Percentiles rank a stretch among this genome's conserved stretches.
Evolutionary conservation across 345 rosid species (phyloP).

Genomic region (Pelargonium nanum): DNA sequence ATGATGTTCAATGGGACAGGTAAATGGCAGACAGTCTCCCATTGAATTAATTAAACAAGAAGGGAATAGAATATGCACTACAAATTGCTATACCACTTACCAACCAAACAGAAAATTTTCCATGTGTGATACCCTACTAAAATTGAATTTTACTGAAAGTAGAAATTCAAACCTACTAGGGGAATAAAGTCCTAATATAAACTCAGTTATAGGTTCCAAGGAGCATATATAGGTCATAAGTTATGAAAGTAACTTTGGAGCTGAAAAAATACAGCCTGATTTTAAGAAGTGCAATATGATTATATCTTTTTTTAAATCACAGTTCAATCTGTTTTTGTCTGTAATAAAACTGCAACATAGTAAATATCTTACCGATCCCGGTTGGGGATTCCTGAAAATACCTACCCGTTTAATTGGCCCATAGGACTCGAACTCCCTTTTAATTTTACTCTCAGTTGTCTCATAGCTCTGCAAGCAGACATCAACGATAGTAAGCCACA

Average conservation of each 20-base stretch:
- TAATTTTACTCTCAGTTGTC: slow-evolving; percentile 90
- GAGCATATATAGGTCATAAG: no score
- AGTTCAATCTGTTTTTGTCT: background rate
- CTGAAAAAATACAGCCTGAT: background rate
- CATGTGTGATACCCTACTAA: no score
- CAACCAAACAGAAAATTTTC: no score
- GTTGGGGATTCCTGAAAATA: slow-evolving; percentile 42
- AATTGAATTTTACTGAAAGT: no score
- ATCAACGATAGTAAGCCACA: slow-evolving; percentile 10
- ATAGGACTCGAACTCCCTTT: slow-evolving; percentile 99
- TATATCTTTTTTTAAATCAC: background rate
- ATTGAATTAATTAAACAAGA: slow-evolving; percentile 6
- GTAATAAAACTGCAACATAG: slow-evolving; percentile 17
- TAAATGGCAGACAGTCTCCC: slow-evolving; percentile 15
- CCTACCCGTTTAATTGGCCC: slow-evolving; percentile 99
- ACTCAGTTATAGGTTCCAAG: background rate
- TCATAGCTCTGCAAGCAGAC: slow-evolving; percentile 72
- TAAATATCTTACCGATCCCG: slow-evolving; percentile 75
- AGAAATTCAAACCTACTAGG: background rate
- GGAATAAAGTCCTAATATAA: background rate
- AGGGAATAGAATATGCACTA: slow-evolving; percentile 9
- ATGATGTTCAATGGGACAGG: slow-evolving; percentile 17
- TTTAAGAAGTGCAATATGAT: background rate
- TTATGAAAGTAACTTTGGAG: background rate
- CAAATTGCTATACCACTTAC: slow-evolving; percentile 2